Evolutionary conservation across 2,329 filamentous ascomycete genomes (phyloP), one percentile per base, ranked within the genome.

Genomic region (Microcyclospora tardicrescens): DNA sequence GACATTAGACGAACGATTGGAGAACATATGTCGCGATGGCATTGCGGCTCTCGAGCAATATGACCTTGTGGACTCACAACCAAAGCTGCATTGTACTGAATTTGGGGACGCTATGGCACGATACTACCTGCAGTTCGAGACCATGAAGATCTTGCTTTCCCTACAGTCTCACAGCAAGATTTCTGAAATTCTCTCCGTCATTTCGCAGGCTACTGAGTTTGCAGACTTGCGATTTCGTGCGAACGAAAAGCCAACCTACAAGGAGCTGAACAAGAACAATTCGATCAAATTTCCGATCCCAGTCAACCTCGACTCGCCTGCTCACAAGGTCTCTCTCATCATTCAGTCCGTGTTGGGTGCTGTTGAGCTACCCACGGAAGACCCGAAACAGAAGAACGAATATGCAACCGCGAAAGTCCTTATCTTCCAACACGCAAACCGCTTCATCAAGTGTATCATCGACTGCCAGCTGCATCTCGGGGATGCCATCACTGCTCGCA

Each of bases 61-160:
- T 29, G 63, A 69, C 1, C 64, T 91, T 6, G 65, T 86, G 10
- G 67, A 65, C 2, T 58, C 52, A 6, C 44, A 54, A 10, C 55
- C 65, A 0, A 60, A 60, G 3, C 68, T 89, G 35, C 66, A 61
- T 16, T 76, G 74, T 33, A 89, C 82, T 0, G 75, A 79, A 35
- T 84, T 81, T 52, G 84, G 84, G 1, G 70, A 80, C 40, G 79
- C 80, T 4, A 93, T 93, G 84, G 81, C 84, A 33, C 73, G 76
- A 35, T 93, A 89, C 56, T 89, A 84, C 62, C 66, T 91, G 2
- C 75, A 75, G 15, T 87, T 87, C 49, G 71, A 80, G 29, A 91
- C 84, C 0, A 93, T 91, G 83, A 79, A 77, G 49, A 57, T 67
- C 1, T 66, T 93, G 11, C 61, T 89, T 33, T 64, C 65, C 0